phyloP scores from a whole-genome alignment of 768 basidiomycete genomes.

The Gloeophyllum trabeum region DNA sequence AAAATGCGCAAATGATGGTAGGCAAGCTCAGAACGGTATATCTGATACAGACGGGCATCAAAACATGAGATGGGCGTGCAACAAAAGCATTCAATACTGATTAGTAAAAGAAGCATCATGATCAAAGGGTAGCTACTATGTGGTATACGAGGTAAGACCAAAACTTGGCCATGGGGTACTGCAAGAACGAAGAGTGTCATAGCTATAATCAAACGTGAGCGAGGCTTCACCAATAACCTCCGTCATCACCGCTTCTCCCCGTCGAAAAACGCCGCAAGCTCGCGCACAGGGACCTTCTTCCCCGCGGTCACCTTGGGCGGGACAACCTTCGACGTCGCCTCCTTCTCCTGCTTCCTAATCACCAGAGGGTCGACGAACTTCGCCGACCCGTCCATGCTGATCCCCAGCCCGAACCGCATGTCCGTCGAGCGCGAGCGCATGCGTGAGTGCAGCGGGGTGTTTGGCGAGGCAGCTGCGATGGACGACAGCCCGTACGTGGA shows the following conservation, averaged over 20 bases:
- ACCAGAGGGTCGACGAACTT: constrained; percentile 75
- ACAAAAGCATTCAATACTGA: no score
- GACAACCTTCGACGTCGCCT: constrained; percentile 26
- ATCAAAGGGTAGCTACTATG: no score
- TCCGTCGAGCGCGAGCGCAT: constrained; percentile 29
- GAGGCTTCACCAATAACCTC: no score
- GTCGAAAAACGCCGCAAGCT: constrained; percentile 82
- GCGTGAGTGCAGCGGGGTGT: constrained; percentile 18
- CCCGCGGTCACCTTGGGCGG: constrained; percentile 28
- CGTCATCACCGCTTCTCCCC: constrained; percentile 4
- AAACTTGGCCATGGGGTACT: no score
- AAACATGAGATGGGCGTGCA: no score
- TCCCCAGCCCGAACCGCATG: constrained; percentile 12
- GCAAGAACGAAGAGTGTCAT: no score
- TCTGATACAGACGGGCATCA: no score
- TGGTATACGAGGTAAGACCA: no score
- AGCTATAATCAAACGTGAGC: no score
- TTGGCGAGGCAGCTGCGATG: constrained; percentile 13
- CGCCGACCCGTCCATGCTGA: constrained; percentile 15
- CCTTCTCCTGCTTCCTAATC: constrained; percentile 49
- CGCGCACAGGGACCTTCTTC: constrained; percentile 61
- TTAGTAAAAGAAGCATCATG: no score
- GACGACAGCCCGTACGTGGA: constrained; percentile 32
- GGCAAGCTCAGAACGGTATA: no score
- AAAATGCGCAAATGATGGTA: no score